Evolutionary conservation across 2,329 filamentous ascomycete species (phyloP).

Genomic region (Fusarium subglutinans): DNA sequence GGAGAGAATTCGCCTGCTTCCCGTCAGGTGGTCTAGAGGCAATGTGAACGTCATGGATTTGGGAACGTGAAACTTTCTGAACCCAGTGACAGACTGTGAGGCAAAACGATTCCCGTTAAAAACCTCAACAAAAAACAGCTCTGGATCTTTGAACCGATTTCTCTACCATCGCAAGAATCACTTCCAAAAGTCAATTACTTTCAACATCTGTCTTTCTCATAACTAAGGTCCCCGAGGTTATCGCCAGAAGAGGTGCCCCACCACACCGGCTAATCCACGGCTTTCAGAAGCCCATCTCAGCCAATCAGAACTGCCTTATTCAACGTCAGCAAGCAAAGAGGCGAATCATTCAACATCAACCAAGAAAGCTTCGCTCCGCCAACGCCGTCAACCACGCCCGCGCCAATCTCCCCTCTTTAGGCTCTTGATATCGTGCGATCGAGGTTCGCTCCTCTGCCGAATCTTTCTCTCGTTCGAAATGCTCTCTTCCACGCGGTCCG

Average conservation of each 20-base stretch:
- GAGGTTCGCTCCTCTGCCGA: constrained; percentile 31
- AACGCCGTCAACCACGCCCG: constrained; percentile 21
- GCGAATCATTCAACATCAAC: constrained; percentile 46
- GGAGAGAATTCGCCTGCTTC: background rate
- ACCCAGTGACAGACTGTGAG: constrained; percentile 7
- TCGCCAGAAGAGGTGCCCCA: constrained; percentile 11
- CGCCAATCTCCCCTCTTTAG: constrained; percentile 26
- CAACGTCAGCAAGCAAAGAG: constrained; percentile 39
- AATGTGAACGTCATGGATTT: constrained; percentile 27
- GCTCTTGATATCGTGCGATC: constrained; percentile 27
- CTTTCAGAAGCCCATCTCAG: background rate
- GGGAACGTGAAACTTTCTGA: background rate
- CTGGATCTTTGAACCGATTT: background rate
- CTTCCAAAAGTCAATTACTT: background rate
- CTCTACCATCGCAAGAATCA: background rate
- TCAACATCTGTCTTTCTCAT: background rate
- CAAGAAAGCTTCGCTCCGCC: constrained; percentile 36
- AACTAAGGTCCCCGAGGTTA: constrained; percentile 4
- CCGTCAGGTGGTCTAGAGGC: background rate
- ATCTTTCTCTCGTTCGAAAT: constrained; percentile 47
- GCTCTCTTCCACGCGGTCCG: constrained; percentile 60
- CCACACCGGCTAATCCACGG: constrained; percentile 45
- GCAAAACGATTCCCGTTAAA: background rate
- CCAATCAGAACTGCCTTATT: constrained; percentile 48
- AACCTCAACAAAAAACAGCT: background rate